These are phyloP conservation scores for Nowakowskiella sp. DNA, from an alignment of 192 early-diverging fungal species.

Conservation along the genomic window DNA sequence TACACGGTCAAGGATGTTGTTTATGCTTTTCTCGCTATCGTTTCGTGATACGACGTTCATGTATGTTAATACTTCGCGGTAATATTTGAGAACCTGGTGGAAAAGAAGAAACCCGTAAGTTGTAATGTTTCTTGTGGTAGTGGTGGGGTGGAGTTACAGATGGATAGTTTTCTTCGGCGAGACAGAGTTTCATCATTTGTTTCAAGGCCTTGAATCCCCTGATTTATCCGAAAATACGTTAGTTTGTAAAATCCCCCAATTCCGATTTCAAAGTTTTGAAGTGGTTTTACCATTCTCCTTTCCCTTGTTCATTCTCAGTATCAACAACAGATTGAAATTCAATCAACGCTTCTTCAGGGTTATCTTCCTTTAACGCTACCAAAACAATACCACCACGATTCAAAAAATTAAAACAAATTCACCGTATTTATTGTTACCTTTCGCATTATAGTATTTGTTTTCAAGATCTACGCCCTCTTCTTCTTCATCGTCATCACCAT, in stretches of 20 bases:
- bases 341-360: slow-evolving; percentile 58
- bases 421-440: slow-evolving; percentile 42
- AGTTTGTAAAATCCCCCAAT: too few species aligned
- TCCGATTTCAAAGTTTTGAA: too few species aligned
- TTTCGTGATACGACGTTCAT: slow-evolving; percentile 75
- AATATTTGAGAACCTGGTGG: slow-evolving; percentile 63
- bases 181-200: slow-evolving; percentile 76
- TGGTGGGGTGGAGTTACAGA: slow-evolving; percentile 1
- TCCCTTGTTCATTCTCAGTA: slow-evolving; percentile 68
- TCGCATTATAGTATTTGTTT: slow-evolving; percentile 86
- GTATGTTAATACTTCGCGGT: slow-evolving; percentile 65
- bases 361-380: slow-evolving; percentile 69
- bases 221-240: not conserved
- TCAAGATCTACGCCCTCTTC: slow-evolving; percentile 76
- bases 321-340: slow-evolving; percentile 75
- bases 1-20: slow-evolving; percentile 78
- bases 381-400: slow-evolving; percentile 2
- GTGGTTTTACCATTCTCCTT: slow-evolving; percentile 67
- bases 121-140: not conserved
- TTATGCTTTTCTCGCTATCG: slow-evolving; percentile 85
- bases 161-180: slow-evolving; percentile 55
- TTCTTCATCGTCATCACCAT: slow-evolving; percentile 70
- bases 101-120: not conserved
- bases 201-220: slow-evolving; percentile 89
- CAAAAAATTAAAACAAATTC: not conserved